Evolutionary conservation across 2,329 filamentous ascomycete species (phyloP).

Genomic region (Fusarium tricinctum): DNA sequence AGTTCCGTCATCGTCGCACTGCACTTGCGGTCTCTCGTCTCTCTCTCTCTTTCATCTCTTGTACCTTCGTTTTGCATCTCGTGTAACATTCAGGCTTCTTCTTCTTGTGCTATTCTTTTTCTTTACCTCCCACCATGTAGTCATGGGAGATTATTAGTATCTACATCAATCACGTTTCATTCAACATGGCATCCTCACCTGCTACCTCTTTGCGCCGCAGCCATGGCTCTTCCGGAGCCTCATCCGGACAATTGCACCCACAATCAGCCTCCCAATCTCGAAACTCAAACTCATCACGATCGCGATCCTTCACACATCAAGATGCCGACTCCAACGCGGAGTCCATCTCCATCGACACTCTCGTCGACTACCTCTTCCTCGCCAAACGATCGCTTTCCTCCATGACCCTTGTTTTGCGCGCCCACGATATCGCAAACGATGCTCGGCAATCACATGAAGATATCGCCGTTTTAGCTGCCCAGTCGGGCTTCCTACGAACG

Average conservation of each 20-base stretch:
- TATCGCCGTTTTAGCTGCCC: slow-evolving; percentile 78
- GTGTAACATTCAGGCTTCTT: slow-evolving; percentile 7
- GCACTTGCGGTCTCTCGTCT: slow-evolving; percentile 4
- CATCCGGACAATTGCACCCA: slow-evolving; percentile 51
- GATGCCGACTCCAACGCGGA: slow-evolving; percentile 29
- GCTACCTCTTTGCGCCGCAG: slow-evolving; percentile 55
- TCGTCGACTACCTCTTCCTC: slow-evolving; percentile 86
- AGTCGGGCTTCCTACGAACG: slow-evolving; percentile 75
- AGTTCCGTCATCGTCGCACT: slow-evolving; percentile 36
- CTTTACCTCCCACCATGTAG: slow-evolving; percentile 44
- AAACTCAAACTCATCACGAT: slow-evolving; percentile 30
- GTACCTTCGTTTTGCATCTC: slow-evolving; percentile 20
- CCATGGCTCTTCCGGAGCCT: slow-evolving; percentile 55
- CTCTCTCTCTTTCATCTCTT: slow-evolving; percentile 9
- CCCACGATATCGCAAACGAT: slow-evolving; percentile 85
- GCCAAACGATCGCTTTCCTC: slow-evolving; percentile 90
- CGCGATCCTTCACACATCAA: slow-evolving; percentile 40
- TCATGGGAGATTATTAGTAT: slow-evolving; percentile 29
- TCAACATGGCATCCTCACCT: slow-evolving; percentile 56
- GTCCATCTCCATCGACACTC: slow-evolving; percentile 72
- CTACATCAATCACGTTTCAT: background rate
- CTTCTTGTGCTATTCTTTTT: slow-evolving; percentile 16
- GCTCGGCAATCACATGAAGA: slow-evolving; percentile 84
- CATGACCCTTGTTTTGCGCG: slow-evolving; percentile 84
- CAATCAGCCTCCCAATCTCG: slow-evolving; percentile 50